Base-by-base conservation (phyloP, 2,329 filamentous ascomycete species). In the Penicillium polonicum region DNA sequence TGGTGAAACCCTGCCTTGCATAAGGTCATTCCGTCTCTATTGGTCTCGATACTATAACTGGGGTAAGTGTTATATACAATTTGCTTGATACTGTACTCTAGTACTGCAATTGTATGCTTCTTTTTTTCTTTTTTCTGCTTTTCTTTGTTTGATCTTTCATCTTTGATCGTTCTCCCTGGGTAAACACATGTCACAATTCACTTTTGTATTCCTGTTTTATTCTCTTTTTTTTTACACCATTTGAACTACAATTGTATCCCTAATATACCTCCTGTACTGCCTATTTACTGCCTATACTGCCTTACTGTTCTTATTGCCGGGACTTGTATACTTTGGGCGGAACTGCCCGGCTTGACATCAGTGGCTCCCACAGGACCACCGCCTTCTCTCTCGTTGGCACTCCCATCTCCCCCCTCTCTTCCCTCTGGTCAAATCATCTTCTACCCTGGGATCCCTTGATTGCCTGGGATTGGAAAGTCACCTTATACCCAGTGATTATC, bases 391-490 rank as follows among this genome's bases (percentile, higher is more conserved):
- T 53, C 55, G 55, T 60, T 64, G 57, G 57, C 62, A 62, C 60
- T 55, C 53, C 53, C 57, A 54, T 43, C 53, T 52, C 53, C 52
- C 57, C 62, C 49, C 60, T 52, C 41, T 51, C 49, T 48, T 39
- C 59, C 41, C 53, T 54, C 50, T 59, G 49, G 55, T 56, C 62
- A 53, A 65, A 64, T 64, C 63, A 65, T 49, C 62, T 51, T 63
- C 35, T 55, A 48, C 41, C 46, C 52, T 60, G 51, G 51, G 55
- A 62, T 60, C 60, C 58, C 60, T 64, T 60, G 57, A 55, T 65
- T 62, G 48, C 57, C 62, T 58, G 58, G 60, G 55, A 55, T 52
- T 52, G 50, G 50, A 55, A 56, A 46, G 50, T 52, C 39, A 45
- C 50, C 42, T 33, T 55, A 58, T 52, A 51, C 27, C 45, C 60